These are phyloP conservation scores for Tulasnella sp. DNA, from an alignment of 768 basidiomycete genomes.

Conservation along the genomic window DNA sequence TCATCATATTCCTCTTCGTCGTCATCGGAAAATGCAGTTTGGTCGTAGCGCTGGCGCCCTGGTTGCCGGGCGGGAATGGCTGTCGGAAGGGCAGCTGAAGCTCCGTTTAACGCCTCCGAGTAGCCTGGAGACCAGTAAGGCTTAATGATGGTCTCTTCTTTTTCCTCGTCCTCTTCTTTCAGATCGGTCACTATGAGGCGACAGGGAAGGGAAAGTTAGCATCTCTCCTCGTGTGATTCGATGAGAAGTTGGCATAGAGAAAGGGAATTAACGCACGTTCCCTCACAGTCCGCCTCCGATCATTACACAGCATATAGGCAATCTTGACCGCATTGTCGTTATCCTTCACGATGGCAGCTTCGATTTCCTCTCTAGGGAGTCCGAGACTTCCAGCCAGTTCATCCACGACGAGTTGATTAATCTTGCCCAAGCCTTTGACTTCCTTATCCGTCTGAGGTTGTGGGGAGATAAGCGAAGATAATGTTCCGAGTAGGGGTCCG, in stretches of 20 bases:
- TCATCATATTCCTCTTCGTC: conserved; percentile 36
- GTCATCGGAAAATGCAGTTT: conserved; percentile 14
- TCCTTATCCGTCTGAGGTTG: conserved; percentile 68
- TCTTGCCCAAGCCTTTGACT: conserved; percentile 82
- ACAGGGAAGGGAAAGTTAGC: conserved; percentile 31
- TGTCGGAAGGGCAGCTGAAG: conserved; percentile 12
- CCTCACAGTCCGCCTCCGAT: conserved; percentile 77
- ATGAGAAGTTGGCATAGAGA: not conserved
- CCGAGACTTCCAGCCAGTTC: conserved; percentile 70
- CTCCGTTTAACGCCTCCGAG: not conserved
- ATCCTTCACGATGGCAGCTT: conserved; percentile 76
- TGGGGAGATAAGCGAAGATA: conserved; percentile 64
- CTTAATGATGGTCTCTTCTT: conserved; percentile 1
- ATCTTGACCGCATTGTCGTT: conserved; percentile 96
- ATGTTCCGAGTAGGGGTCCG: conserved; percentile 69
- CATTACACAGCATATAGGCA: conserved; percentile 88
- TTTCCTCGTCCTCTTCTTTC: conserved; percentile 65
- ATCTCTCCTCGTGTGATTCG: conserved; percentile 2
- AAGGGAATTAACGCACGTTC: conserved; percentile 57
- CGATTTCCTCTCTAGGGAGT: conserved; percentile 78
- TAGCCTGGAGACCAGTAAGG: conserved; percentile 26
- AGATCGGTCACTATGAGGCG: conserved; percentile 59
- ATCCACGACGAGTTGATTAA: conserved; percentile 88
- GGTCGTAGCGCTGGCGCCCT: conserved; percentile 22
- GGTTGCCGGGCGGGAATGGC: conserved; percentile 23